Evolutionary conservation across 2,329 filamentous ascomycete species (phyloP), one percentile per base, ranked within the genome.

Genomic region (Diplocarpon rosae): DNA sequence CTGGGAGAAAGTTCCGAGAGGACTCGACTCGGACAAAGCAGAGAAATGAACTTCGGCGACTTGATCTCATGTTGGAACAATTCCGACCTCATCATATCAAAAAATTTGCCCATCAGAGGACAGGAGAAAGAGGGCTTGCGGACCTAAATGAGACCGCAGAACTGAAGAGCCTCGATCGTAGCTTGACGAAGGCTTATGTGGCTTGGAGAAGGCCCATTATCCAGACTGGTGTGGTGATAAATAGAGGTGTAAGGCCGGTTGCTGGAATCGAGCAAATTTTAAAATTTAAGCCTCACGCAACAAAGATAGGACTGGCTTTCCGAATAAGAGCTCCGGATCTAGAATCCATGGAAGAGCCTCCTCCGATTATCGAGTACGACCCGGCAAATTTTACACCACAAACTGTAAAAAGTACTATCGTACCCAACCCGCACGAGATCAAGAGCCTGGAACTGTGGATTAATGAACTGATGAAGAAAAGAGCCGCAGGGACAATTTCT

Each of bases 391-490:
- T 24, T 24, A 7, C 20, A 24, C 20, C 20, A 7, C 20, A 24
- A 32, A 5, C 30, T 32, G 30, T 32, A 9, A 4, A 14, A 5
- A 14, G n/a, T 32, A 5, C 30, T 12, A 32, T 14, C 30, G 30
- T 9, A 12, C 4, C 11, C 4, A 12, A 12, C 11, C 10, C 7
- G 17, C 36, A 28, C 9, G 33, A 35, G 12, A 17, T 36, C 13
- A 17, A 11, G n/a, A 36, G 27, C 2, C 31, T 43, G 11, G 31
- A 45, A 40, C 11, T 39, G 4, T 7, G 28, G 7, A 48, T 50
- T 10, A 48, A 50, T 24, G 13, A 15, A 7, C 17, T 48, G 10
- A 28, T 50, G 39, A 20, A 14, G 4, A 20, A 31, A 5, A 27
- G 20, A 31, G 14, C 24, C 15, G 8, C 20, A 27, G n/a, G 14